phyloP scores from a whole-genome alignment of 768 basidiomycete genomes.

The Cantharellus anzutake region DNA sequence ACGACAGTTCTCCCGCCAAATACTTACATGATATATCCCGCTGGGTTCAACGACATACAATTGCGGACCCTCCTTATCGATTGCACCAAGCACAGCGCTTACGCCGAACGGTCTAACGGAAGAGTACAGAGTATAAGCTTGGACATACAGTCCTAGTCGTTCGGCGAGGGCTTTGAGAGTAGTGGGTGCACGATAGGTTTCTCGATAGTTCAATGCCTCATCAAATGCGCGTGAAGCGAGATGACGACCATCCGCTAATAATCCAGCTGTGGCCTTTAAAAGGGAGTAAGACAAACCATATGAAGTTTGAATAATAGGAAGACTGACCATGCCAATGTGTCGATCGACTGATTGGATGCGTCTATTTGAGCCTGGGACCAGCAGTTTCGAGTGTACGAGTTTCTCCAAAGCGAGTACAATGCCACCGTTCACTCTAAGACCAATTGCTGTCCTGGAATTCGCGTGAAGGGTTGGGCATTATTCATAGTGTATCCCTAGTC shows the following conservation, averaged over 20 bases:
- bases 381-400: slow-evolving; percentile 84
- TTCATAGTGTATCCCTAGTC: slow-evolving; percentile 11
- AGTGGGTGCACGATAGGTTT: slow-evolving; percentile 51
- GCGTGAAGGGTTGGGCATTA: slow-evolving; percentile 2
- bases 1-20: background rate
- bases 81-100: slow-evolving; percentile 74
- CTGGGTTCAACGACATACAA: slow-evolving; percentile 90
- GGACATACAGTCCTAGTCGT: slow-evolving; percentile 74
- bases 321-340: slow-evolving; percentile 73
- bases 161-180: slow-evolving; percentile 60
- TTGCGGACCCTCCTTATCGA: slow-evolving; percentile 74
- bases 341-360: slow-evolving; percentile 87
- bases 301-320: slow-evolving; percentile 9
- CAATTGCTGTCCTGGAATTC: slow-evolving; percentile 70
- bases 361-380: slow-evolving; percentile 82
- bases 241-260: slow-evolving; percentile 85
- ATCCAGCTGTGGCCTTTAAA: slow-evolving; percentile 71
- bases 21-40: slow-evolving; percentile 69
- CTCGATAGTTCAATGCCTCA: slow-evolving; percentile 58
- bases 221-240: slow-evolving; percentile 68
- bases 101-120: slow-evolving; percentile 96
- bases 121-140: slow-evolving; percentile 93
- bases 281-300: background rate
- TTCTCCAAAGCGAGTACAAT: slow-evolving; percentile 96
- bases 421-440: slow-evolving; percentile 85